Percentiles rank a stretch among this genome's conserved stretches.
phyloP scores from a whole-genome alignment of 129 eudicot species.

The Tanacetum coccineum region DNA sequence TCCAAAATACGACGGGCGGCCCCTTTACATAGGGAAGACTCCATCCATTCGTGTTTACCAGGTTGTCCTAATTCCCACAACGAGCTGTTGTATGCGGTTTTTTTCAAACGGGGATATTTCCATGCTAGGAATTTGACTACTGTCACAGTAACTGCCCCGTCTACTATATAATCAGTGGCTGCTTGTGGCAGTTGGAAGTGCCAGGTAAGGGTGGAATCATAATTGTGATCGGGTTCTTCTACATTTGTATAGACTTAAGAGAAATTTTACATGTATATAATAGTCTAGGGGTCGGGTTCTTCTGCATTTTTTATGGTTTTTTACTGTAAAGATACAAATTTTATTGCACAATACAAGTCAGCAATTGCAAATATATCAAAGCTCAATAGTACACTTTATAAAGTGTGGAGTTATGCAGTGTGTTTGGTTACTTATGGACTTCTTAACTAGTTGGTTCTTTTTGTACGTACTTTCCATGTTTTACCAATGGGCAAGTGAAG shows the following conservation, averaged over 20 bases:
- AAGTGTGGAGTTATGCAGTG: no score
- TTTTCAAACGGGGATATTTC: constrained; percentile 44
- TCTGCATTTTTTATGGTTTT: constrained; percentile 20
- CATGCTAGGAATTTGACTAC: constrained; percentile 19
- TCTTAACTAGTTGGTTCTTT: not conserved
- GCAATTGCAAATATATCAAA: not conserved
- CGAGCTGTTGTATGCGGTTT: no score
- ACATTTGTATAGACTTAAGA: constrained; percentile 27
- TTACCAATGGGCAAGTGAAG: no score
- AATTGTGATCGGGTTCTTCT: no score
- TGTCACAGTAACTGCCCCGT: constrained; percentile 5
- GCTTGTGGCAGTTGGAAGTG: no score
- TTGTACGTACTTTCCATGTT: no score
- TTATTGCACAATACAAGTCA: constrained; percentile 4
- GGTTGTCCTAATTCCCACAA: constrained; percentile 87
- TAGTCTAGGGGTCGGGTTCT: constrained; percentile 7
- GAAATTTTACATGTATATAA: constrained; percentile 20
- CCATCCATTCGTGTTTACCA: constrained; percentile 97
- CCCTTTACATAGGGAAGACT: constrained; percentile 68
- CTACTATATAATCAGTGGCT: constrained; percentile 8
- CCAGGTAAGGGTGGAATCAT: constrained; percentile 13
- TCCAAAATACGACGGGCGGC: constrained; percentile 48
- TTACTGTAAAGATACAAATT: constrained; percentile 18
- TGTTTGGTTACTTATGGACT: not conserved
- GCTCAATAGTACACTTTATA: not conserved